phyloP scores from a whole-genome alignment of 495 filamentous ascomycete genomes.

The Achaetomiella virescens region DNA sequence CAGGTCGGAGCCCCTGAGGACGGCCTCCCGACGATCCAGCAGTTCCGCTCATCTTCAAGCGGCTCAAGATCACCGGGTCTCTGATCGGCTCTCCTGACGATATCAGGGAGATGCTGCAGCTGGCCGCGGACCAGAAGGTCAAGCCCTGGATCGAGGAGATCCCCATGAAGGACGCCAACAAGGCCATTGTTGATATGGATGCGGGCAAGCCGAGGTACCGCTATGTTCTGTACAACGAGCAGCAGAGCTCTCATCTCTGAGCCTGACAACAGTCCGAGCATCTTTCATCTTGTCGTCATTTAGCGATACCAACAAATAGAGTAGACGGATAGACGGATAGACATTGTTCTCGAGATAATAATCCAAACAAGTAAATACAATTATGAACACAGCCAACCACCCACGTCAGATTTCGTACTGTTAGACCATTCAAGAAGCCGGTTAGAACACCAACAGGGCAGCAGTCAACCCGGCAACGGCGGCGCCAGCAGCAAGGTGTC shows the following conservation, averaged over 20 bases:
- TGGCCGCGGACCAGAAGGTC: conserved; percentile 70
- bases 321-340: too few species aligned
- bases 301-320: neutral
- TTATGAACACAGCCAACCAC: neutral
- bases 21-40: conserved; percentile 49
- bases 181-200: conserved; percentile 61
- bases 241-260: neutral
- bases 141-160: conserved; percentile 67
- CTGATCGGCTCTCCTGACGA: conserved; percentile 67
- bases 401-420: neutral
- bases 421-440: neutral
- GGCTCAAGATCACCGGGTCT: conserved; percentile 64
- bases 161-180: conserved; percentile 67
- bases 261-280: too few species aligned
- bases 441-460: neutral
- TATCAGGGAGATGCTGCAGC: conserved; percentile 71
- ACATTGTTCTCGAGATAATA: too few species aligned
- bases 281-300: too few species aligned
- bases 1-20: conserved; percentile 66
- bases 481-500: neutral
- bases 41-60: conserved; percentile 64
- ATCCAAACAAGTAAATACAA: neutral
- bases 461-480: neutral
- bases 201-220: conserved; percentile 66
- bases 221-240: conserved; percentile 65